These are phyloP conservation scores for Hirschioporus abietinus DNA, from an alignment of 768 basidiomycete genomes.

Conservation along the genomic window DNA sequence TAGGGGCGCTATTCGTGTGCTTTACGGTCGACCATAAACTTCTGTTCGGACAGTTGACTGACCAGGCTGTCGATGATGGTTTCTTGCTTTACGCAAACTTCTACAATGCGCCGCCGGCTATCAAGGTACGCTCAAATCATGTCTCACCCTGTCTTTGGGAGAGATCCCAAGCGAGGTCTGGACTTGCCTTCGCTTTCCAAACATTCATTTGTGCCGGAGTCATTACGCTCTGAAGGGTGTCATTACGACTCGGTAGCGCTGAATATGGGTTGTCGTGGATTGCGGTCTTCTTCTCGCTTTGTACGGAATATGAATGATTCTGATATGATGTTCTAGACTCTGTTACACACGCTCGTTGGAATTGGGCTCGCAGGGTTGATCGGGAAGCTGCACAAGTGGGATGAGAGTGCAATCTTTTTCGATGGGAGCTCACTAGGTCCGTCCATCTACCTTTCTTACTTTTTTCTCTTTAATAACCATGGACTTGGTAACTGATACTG, in stretches of 20 bases:
- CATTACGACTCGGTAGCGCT: neutral
- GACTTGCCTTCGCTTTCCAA: constrained; percentile 5
- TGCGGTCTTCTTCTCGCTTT: neutral
- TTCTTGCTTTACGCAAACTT: constrained; percentile 91
- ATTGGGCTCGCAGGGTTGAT: constrained; percentile 72
- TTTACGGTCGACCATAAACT: constrained; percentile 85
- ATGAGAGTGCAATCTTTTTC: constrained; percentile 92
- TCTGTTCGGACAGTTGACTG: constrained; percentile 62
- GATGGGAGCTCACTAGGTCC: constrained; percentile 85
- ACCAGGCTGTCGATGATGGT: constrained; percentile 65
- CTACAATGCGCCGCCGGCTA: constrained; percentile 87
- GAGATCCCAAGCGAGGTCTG: neutral
- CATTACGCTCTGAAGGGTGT: neutral
- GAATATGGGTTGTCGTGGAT: neutral
- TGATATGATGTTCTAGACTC: constrained; percentile 45
- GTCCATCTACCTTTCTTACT: constrained; percentile 20
- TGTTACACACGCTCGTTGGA: constrained; percentile 81
- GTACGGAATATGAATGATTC: neutral
- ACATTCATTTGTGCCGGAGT: neutral
- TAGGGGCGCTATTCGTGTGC: constrained; percentile 80
- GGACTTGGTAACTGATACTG: neutral
- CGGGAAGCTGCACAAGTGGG: constrained; percentile 80
- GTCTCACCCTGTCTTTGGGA: constrained; percentile 4
- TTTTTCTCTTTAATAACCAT: neutral
- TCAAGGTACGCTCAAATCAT: constrained; percentile 57